phyloP scores from a whole-genome alignment of 2,329 filamentous ascomycete species.

The Fusarium udum region DNA sequence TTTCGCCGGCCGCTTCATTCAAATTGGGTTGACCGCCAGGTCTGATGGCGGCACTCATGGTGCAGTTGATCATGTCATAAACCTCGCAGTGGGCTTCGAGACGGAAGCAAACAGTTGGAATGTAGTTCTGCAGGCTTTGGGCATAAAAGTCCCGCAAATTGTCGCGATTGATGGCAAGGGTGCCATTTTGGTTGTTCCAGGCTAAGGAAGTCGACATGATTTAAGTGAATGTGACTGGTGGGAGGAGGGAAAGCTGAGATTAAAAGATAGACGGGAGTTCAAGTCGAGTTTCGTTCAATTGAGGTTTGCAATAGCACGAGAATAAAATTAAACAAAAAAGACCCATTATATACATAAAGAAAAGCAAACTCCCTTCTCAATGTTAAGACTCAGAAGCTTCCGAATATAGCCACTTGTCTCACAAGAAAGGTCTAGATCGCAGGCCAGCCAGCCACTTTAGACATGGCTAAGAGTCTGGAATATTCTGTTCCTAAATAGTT shows the following conservation, averaged over 20 bases:
- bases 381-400: rapidly evolving
- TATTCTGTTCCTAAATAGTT: background rate
- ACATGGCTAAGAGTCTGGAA: background rate
- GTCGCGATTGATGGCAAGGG: background rate
- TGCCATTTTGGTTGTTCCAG: background rate
- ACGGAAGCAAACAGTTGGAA: background rate
- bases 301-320: rapidly evolving
- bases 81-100: background rate
- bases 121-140: background rate
- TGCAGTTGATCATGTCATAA: rapidly evolving
- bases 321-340: rapidly evolving
- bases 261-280: rapidly evolving
- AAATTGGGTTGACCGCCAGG: background rate
- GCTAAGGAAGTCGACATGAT: background rate
- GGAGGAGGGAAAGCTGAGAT: rapidly evolving
- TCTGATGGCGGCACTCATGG: background rate
- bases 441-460: background rate
- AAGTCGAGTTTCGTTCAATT: rapidly evolving
- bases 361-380: background rate
- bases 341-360: background rate
- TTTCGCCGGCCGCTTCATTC: background rate
- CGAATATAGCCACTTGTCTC: background rate
- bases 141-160: background rate
- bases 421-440: background rate
- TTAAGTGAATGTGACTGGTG: rapidly evolving